These are phyloP conservation scores for Kurtzmaniella quercitrusa DNA, from an alignment of 1,139 yeast species.

Conservation along the genomic window DNA sequence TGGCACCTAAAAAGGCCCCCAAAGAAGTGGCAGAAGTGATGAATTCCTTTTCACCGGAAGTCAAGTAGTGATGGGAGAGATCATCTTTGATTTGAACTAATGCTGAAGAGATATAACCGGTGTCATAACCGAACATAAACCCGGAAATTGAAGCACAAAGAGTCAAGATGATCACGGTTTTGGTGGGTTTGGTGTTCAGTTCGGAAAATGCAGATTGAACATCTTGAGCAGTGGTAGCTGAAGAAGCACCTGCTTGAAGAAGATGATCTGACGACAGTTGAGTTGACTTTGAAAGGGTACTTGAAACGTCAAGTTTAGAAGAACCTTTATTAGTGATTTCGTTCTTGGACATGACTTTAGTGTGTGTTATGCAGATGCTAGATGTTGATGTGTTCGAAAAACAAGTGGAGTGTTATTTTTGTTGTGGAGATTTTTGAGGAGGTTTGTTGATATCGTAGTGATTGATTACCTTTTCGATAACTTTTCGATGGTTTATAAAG, in stretches of 20 bases:
- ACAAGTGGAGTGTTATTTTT: too few species aligned
- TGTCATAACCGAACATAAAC: slow-evolving; percentile 94
- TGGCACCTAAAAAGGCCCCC: slow-evolving; percentile 81
- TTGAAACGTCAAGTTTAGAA: slow-evolving; percentile 4
- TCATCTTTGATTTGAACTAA: slow-evolving; percentile 80
- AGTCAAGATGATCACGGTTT: slow-evolving; percentile 64
- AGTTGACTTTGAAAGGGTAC: slow-evolving; percentile 3
- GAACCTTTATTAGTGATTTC: background rate
- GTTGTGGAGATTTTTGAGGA: too few species aligned
- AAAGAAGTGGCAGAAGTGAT: slow-evolving; percentile 94
- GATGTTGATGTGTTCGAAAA: too few species aligned
- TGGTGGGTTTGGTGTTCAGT: slow-evolving; percentile 46
- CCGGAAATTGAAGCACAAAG: slow-evolving; percentile 87
- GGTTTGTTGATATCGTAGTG: too few species aligned
- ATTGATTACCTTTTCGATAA: too few species aligned
- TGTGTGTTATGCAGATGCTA: background rate
- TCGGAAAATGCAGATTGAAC: slow-evolving; percentile 9
- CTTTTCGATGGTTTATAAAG: too few species aligned
- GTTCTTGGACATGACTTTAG: background rate
- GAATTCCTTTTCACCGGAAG: slow-evolving; percentile 78
- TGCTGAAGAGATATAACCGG: slow-evolving; percentile 93
- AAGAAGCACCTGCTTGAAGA: background rate
- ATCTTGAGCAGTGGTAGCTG: background rate
- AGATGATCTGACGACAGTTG: slow-evolving; percentile 2
- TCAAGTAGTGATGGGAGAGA: slow-evolving; percentile 43